These are phyloP conservation scores for Ehretia macrophylla DNA, from an alignment of 257 asterid genomes.

Conservation along the genomic window DNA sequence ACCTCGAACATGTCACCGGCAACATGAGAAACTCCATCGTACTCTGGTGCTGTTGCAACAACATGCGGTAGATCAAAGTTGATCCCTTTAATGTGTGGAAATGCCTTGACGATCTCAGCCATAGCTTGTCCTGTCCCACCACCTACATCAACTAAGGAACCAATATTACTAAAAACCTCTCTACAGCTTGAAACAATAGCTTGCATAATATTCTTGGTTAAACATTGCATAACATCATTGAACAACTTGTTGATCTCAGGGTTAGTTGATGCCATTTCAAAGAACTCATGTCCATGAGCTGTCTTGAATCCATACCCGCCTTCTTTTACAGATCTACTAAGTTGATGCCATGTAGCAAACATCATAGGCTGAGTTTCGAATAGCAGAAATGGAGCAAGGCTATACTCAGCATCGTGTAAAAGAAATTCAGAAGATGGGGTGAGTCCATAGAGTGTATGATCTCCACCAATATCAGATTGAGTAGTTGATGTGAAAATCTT, in stretches of 20 bases:
- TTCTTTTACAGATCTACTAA: neutral
- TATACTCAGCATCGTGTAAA: neutral
- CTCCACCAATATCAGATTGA: neutral
- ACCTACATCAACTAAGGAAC: neutral
- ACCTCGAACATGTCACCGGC: neutral
- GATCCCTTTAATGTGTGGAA: constrained; percentile 1
- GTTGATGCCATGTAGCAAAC: neutral
- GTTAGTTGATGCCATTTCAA: neutral
- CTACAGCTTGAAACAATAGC: neutral
- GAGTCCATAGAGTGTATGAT: neutral
- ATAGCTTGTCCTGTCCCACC: neutral
- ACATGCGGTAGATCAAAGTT: neutral
- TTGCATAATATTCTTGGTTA: neutral
- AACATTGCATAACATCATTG: neutral
- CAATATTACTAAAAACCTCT: neutral
- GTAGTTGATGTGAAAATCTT: neutral
- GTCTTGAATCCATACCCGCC: neutral
- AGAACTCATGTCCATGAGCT: neutral
- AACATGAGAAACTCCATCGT: neutral
- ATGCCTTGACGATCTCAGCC: neutral
- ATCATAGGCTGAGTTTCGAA: neutral
- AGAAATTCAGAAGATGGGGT: neutral
- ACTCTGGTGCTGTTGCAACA: neutral
- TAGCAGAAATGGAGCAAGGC: neutral
- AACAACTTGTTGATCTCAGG: neutral